These are phyloP conservation scores for Candida golubevii DNA, from an alignment of 805 yeast species.

Conservation along the genomic window DNA sequence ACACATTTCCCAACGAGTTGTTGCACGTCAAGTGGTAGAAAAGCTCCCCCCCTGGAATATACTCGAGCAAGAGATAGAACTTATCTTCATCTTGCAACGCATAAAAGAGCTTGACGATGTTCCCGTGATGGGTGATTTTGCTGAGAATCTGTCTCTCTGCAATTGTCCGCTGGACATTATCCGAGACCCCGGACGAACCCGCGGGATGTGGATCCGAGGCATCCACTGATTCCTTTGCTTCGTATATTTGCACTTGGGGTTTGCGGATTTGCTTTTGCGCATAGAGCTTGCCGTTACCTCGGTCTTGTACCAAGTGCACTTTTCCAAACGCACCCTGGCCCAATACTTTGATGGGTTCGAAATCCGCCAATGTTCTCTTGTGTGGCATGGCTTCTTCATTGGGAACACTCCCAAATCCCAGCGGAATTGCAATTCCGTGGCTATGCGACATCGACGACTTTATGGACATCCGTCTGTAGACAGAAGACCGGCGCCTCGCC, in stretches of 20 bases:
- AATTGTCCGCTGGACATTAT: conserved; percentile 17
- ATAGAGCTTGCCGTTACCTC: conserved; percentile 34
- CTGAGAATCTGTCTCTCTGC: conserved; percentile 18
- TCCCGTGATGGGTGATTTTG: conserved; percentile 39
- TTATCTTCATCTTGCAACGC: conserved; percentile 44
- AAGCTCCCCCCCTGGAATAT: conserved; percentile 43
- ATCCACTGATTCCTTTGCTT: conserved; percentile 25
- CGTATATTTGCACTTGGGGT: conserved; percentile 16
- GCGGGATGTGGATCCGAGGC: conserved; percentile 10
- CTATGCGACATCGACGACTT: conserved; percentile 11
- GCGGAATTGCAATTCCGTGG: conserved; percentile 15
- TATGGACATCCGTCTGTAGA: conserved; percentile 17
- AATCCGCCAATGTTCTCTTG: conserved; percentile 32
- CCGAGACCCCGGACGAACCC: conserved; percentile 9
- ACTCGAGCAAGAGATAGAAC: conserved; percentile 41
- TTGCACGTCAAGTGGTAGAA: conserved; percentile 36
- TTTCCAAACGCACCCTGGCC: conserved; percentile 45
- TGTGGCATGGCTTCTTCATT: conserved; percentile 1
- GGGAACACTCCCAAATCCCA: conserved; percentile 11
- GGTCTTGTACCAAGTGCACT: conserved; percentile 38
- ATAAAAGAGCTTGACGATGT: conserved; percentile 41
- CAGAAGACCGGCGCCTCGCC: conserved; percentile 15
- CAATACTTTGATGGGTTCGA: conserved; percentile 40
- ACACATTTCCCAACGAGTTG: conserved; percentile 36
- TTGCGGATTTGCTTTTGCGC: conserved; percentile 44